Conservation (phyloP, 2,329 filamentous ascomycete genomes). For the Colletotrichum sp. region DNA sequence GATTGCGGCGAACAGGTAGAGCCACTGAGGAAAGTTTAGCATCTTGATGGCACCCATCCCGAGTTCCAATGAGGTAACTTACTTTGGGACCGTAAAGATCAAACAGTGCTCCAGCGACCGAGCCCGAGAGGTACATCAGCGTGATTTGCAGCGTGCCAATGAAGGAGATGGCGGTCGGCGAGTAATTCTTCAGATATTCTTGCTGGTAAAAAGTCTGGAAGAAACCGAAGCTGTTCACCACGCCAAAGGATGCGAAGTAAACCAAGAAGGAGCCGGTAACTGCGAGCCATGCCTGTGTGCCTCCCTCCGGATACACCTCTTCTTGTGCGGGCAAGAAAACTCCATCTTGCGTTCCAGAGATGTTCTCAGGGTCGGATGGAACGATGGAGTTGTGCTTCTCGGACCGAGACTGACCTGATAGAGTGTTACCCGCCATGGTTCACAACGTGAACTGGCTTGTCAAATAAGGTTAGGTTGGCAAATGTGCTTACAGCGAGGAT, state of each 20-base stretch:
- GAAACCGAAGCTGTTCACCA: slow-evolving; percentile 48
- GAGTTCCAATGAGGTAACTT: background rate
- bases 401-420: background rate
- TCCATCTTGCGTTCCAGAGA: background rate
- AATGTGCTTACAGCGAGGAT: background rate
- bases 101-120: slow-evolving; percentile 43
- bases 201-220: slow-evolving; percentile 50
- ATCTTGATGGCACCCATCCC: background rate
- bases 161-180: slow-evolving; percentile 46
- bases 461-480: background rate
- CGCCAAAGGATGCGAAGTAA: slow-evolving; percentile 24
- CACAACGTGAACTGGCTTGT: background rate
- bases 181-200: slow-evolving; percentile 32
- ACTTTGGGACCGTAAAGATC: slow-evolving; percentile 31
- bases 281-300: background rate
- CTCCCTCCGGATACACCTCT: background rate
- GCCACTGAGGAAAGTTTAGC: background rate
- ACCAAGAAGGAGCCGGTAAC: slow-evolving; percentile 15
- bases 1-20: slow-evolving; percentile 10
- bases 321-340: background rate
- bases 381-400: background rate
- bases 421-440: background rate
- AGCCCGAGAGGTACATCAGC: slow-evolving; percentile 42
- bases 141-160: slow-evolving; percentile 47
- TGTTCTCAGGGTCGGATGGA: background rate